phyloP scores from a whole-genome alignment of 2,329 filamentous ascomycete species.

The Chaetomiaceae sp. region DNA sequence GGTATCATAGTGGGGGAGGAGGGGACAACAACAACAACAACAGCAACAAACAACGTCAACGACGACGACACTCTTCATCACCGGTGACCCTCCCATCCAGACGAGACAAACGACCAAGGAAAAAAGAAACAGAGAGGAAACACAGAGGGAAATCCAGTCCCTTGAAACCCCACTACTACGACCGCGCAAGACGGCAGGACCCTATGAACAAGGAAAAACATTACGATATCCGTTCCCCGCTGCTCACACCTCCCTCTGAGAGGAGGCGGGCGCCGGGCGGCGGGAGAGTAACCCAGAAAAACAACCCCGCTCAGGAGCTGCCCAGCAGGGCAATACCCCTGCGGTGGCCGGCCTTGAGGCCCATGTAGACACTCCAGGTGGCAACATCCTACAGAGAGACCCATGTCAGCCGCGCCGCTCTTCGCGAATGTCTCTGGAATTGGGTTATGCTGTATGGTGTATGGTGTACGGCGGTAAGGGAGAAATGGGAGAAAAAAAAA shows the following conservation, averaged over 20 bases:
- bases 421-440: neutral
- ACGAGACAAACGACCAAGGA: neutral
- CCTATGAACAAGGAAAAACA: neutral
- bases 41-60: too few relatives aligned
- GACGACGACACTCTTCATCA: constrained; percentile 3
- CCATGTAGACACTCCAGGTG: constrained; percentile 25
- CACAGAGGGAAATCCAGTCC: neutral
- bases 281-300: neutral
- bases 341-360: constrained; percentile 22
- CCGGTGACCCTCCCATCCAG: neutral
- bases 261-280: too few relatives aligned
- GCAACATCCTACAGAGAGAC: constrained; percentile 21
- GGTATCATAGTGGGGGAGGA: constrained; percentile 16
- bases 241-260: too few relatives aligned
- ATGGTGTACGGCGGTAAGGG: too few relatives aligned
- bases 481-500: neutral
- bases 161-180: neutral
- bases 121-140: neutral
- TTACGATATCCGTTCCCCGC: neutral
- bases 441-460: too few relatives aligned
- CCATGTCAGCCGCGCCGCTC: neutral
- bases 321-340: constrained; percentile 20
- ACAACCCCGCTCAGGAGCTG: neutral
- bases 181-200: neutral
- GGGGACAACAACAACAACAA: too few relatives aligned